Percentiles rank a stretch among this genome's conserved stretches.
Evolutionary conservation across 2,329 filamentous ascomycete genomes (phyloP).

Genomic region (Sporothrix pallida): DNA sequence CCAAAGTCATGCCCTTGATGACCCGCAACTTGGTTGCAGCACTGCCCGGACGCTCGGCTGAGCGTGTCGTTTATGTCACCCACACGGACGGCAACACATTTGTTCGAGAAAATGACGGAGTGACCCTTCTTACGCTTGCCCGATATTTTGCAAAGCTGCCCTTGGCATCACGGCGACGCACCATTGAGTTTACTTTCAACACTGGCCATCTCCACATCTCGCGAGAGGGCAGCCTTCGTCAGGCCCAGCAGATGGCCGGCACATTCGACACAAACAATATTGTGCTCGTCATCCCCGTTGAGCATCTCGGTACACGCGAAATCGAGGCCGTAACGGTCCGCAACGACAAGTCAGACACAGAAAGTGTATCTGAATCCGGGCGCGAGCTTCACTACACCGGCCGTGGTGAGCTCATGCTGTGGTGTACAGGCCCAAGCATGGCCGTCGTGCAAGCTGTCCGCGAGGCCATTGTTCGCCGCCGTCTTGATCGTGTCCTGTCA

Average conservation of each 20-base stretch:
- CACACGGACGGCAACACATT: neutral
- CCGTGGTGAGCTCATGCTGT: neutral
- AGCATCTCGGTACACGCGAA: neutral
- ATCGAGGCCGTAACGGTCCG: neutral
- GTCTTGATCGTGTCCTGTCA: neutral
- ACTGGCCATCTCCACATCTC: neutral
- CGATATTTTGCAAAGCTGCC: neutral
- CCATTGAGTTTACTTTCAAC: neutral
- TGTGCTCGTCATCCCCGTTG: neutral
- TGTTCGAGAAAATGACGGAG: neutral
- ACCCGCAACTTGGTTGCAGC: neutral
- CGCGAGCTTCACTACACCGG: neutral
- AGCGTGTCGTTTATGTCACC: neutral
- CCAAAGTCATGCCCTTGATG: neutral
- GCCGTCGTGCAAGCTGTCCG: neutral
- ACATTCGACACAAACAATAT: neutral
- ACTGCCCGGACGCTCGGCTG: neutral
- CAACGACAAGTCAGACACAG: neutral
- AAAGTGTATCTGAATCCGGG: too few species aligned
- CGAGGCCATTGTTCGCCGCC: neutral
- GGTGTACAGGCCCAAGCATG: neutral
- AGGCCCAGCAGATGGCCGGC: neutral
- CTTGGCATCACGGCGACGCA: neutral
- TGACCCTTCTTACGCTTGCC: neutral
- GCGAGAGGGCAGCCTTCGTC: neutral